Base-by-base conservation (phyloP, 352 stramenopile genomes). In the Aphanomyces invadans region DNA sequence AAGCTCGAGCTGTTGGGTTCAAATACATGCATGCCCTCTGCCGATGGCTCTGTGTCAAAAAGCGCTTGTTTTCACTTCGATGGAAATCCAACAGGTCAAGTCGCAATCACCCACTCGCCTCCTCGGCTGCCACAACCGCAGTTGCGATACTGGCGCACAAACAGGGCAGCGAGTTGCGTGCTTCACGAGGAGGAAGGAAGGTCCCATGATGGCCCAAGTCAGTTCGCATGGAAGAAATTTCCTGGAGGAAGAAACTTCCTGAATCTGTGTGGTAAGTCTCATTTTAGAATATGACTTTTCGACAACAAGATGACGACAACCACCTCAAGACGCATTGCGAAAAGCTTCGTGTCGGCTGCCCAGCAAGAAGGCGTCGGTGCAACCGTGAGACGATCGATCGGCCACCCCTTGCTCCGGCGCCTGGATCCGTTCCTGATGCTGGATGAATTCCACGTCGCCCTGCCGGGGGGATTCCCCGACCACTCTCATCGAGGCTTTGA, bases 401-500 rank as follows among this genome's bases (percentile, higher is more conserved):
- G 49, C 3, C 49, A 56, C n/a, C 49, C 23, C n/a, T 11, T 31
- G 49, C 46, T 69, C 17, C 33, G 62, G 3, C 42, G 39, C 45
- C 61, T 83, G 0, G 78, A 85, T 64, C 78, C 76, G 26, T 87
- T 87, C 64, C 73, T 86, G 9, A 79, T 85, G 78, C 65, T 87
- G 23, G 76, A 85, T 56, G 78, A 87, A 45, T 81, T 81, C 69
- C 73, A 80, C 61, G 69, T 77, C 5, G 77, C 70, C 0, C 46
- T 83, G 0, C 76, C 88, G 1, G 86, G 90, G 29, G 90, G 90
- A 0, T 97, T 97, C 77, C 84, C 90, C 1, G 75, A 89, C 32
- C 92, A 98, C 76, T 88, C 88, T 23, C 92, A 98, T 74, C 72
- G 88, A 52, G 92, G 92, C 23, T 97, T 98, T 63, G 78, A 96